These are phyloP conservation scores for Diaporthe batatas DNA, from an alignment of 2,329 filamentous ascomycete species.

Conservation along the genomic window DNA sequence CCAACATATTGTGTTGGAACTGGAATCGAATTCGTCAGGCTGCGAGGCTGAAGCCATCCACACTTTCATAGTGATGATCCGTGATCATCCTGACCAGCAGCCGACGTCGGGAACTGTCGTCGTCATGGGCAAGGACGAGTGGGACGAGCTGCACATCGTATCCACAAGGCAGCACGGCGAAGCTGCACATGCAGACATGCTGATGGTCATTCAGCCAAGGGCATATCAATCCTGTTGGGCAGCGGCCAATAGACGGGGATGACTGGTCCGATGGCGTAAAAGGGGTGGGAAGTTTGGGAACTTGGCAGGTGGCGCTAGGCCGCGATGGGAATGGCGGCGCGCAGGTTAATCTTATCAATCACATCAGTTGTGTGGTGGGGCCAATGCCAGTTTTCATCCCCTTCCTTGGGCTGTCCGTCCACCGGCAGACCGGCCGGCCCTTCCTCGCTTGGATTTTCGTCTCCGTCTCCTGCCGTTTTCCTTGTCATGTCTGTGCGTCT, in stretches of 20 bases:
- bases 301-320: slow-evolving; percentile 2
- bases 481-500: not conserved
- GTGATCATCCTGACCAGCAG: not conserved
- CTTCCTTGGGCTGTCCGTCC: not conserved
- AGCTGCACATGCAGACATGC: not conserved
- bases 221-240: not conserved
- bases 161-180: slow-evolving; percentile 8
- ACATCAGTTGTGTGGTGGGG: slow-evolving; percentile 36
- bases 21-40: not conserved
- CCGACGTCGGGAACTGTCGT: slow-evolving; percentile 19
- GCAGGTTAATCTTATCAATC: slow-evolving; percentile 43
- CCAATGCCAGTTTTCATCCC: not conserved
- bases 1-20: no score
- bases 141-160: not conserved
- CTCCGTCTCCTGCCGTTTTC: not conserved
- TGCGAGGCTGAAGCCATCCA: not conserved
- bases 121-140: slow-evolving; percentile 3
- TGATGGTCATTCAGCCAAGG: slow-evolving; percentile 33
- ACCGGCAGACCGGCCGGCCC: no score
- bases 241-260: slow-evolving; percentile 34
- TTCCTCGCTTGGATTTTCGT: slow-evolving; percentile 2
- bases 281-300: not conserved
- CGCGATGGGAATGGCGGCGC: slow-evolving; percentile 19
- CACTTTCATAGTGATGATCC: not conserved
- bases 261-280: slow-evolving; percentile 24